phyloP scores from a whole-genome alignment of 2,329 filamentous ascomycete species.

The Hypoxylon sp. region DNA sequence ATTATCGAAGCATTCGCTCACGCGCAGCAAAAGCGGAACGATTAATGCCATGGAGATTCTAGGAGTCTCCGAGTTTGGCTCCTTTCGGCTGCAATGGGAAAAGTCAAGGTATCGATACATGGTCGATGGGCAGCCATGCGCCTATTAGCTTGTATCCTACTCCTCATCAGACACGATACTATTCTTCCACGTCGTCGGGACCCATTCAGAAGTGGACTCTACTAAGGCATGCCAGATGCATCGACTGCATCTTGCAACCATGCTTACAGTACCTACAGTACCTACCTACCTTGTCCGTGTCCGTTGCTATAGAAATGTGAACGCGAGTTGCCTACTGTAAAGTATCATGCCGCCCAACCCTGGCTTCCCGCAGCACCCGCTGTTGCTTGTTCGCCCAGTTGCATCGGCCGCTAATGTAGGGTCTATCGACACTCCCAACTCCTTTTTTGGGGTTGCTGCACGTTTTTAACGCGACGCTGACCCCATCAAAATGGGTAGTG shows the following conservation, averaged over 20 bases:
- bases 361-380: constrained; percentile 45
- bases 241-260: constrained; percentile 37
- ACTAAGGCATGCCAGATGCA: constrained; percentile 50
- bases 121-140: constrained; percentile 58
- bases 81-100: constrained; percentile 33
- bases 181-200: constrained; percentile 51
- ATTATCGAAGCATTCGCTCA: constrained; percentile 39
- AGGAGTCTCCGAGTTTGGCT: constrained; percentile 15
- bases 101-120: constrained; percentile 55
- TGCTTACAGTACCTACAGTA: constrained; percentile 11
- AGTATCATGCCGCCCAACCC: constrained; percentile 38
- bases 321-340: constrained; percentile 12
- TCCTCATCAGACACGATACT: constrained; percentile 43
- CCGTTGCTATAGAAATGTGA: constrained; percentile 43
- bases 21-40: constrained; percentile 30
- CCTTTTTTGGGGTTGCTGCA: constrained; percentile 34
- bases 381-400: constrained; percentile 30
- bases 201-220: constrained; percentile 44
- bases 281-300: not conserved
- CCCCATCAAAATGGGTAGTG: constrained; percentile 46
- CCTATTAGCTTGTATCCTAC: constrained; percentile 52
- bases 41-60: constrained; percentile 23
- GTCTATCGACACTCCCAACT: constrained; percentile 43
- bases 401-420: constrained; percentile 47
- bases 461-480: constrained; percentile 31